Evolutionary conservation across 495 filamentous ascomycete genomes (phyloP), one percentile per base, ranked within the genome.

Genomic region (Bacidia rubella): DNA sequence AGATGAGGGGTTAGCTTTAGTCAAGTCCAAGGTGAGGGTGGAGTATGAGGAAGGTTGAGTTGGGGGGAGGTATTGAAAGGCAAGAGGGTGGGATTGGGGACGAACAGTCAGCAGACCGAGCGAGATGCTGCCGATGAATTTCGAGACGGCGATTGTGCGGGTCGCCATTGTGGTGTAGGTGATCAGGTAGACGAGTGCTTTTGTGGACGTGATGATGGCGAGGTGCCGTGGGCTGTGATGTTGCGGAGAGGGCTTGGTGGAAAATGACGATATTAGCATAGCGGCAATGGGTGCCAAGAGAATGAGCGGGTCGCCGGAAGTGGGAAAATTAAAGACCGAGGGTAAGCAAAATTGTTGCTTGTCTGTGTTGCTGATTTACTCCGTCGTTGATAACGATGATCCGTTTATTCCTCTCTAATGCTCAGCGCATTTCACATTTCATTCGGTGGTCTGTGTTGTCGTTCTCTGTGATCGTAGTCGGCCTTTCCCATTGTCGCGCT

Each of bases 91-190:
- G 52, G 32, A 43, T 22, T 22, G 29, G 42, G 23, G 25, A 70
- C 77, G 60, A 79, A 93, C 87, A 23, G 89, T 95, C 63, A 94
- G 66, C 20, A 95, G 75, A 53, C 89, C 89, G 26, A 95, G 74
- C 47, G 82, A 87, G 52, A 94, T 76, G 23, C 87, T 89, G 60
- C 89, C 89, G 53, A 94, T 81, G 66, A 95, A 95, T 67, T 95
- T 95, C 66, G 81, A 75, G 64, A 83, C 67, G 40, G 86, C 78
- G 64, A 93, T 39, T 3, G 29, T 22, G 41, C 41, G 41, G 41
- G 15, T 44, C 15, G 41, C 41, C 41, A 44, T 44, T 9, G 19
- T 17, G 41, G 5, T 9, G 41, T 44, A 44, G 7, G 41, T 17
- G 9, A 17, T 9, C 9, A 44, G 41, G 20, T 44, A 44, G 17